Evolutionary conservation across 176 grass and related monocot species (phyloP).

Genomic region (Pontederia crassipes): DNA sequence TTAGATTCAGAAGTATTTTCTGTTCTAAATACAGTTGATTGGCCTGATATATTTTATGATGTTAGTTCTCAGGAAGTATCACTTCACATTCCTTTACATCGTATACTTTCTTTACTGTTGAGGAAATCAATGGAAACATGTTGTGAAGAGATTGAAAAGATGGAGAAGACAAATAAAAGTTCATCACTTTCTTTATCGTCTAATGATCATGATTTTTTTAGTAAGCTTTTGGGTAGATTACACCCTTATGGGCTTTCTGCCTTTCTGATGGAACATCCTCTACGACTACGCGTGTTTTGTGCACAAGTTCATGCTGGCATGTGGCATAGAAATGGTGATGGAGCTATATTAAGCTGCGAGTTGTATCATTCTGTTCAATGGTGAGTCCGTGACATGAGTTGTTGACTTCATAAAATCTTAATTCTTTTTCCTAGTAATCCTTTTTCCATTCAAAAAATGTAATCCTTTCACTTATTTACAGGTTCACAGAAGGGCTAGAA

Average conservation of each 20-base stretch:
- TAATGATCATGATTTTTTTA: conserved; percentile 50
- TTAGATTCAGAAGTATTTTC: conserved; percentile 48
- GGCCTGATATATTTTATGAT: conserved; percentile 73
- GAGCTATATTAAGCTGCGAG: conserved; percentile 67
- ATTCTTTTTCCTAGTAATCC: too few relatives aligned
- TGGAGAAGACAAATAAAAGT: conserved; percentile 15
- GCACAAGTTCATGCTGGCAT: conserved; percentile 91
- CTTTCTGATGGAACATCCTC: conserved; percentile 88
- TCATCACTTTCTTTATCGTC: conserved; percentile 13
- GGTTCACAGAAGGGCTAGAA: conserved; percentile 84
- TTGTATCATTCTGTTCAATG: conserved; percentile 79
- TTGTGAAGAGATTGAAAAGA: conserved; percentile 53
- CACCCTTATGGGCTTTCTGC: conserved; percentile 61
- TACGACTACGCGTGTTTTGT: conserved; percentile 81
- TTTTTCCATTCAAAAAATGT: background rate
- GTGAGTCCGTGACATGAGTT: conserved; percentile 31
- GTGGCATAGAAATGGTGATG: conserved; percentile 94
- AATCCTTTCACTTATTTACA: conserved; percentile 31
- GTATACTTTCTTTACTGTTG: conserved; percentile 76
- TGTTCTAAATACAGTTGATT: conserved; percentile 44
- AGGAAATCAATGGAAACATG: conserved; percentile 45
- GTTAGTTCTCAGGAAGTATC: conserved; percentile 88
- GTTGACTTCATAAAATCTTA: background rate
- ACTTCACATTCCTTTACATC: conserved; percentile 89
- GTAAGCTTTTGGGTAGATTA: conserved; percentile 40